A percentile compares a stretch with the other conserved stretches of the same genome.
These are phyloP conservation scores for Chlamydomonas reinhardtii DNA, from an alignment of 163 green algal genomes.

Conservation along the genomic window DNA sequence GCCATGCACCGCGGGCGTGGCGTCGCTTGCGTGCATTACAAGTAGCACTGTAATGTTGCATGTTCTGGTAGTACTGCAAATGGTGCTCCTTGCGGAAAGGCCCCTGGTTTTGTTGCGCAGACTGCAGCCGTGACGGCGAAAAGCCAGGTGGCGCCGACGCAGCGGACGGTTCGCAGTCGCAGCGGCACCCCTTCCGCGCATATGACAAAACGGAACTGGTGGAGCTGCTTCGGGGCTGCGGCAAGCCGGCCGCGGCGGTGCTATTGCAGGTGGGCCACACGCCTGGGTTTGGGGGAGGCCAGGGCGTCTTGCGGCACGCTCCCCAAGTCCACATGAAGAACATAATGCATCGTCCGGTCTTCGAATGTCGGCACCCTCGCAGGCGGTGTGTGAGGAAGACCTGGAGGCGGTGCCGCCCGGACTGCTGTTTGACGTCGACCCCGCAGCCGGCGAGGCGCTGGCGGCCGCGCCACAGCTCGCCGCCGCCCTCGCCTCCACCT, in stretches of 20 bases:
- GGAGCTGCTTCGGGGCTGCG: not conserved
- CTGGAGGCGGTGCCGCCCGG: not conserved
- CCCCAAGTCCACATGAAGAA: too few species aligned
- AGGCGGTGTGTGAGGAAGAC: slow-evolving; percentile 33
- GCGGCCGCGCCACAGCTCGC: slow-evolving; percentile 3
- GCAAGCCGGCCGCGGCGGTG: slow-evolving; percentile 15
- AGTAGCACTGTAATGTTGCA: too few species aligned
- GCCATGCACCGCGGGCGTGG: too few species aligned
- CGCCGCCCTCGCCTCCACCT: not conserved
- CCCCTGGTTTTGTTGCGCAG: too few species aligned
- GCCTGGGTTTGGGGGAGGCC: not conserved
- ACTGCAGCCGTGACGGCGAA: not conserved
- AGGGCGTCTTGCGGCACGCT: too few species aligned
- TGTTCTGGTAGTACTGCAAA: too few species aligned
- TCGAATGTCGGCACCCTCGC: too few species aligned
- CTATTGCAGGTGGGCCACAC: slow-evolving; percentile 39
- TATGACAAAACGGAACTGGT: slow-evolving; percentile 24
- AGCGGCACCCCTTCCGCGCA: not conserved
- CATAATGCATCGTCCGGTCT: too few species aligned
- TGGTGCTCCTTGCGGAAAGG: too few species aligned
- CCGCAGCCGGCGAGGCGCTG: not conserved
- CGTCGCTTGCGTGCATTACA: too few species aligned
- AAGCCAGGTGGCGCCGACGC: not conserved
- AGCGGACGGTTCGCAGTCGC: too few species aligned
- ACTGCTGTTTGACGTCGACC: slow-evolving; percentile 46